Evolutionary conservation across 257 asterid genomes (phyloP), one percentile per base, ranked within the genome.

Genomic region (Phtheirospermum japonicum): DNA sequence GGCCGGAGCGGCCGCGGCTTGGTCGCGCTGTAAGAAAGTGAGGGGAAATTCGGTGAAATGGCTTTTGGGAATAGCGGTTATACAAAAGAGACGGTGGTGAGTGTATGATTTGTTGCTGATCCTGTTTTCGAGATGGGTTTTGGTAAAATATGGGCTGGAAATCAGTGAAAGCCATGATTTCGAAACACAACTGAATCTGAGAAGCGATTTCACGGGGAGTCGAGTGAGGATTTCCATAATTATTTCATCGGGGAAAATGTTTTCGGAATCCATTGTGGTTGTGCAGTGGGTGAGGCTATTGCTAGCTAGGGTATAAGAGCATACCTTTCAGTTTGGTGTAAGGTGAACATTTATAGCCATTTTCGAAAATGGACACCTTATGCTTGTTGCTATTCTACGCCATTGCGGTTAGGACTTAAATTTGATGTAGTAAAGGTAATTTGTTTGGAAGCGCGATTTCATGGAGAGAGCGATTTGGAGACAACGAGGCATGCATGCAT

Each of bases 141-240:
- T 46, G 57, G 30, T 62, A 17, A 62, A 62, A 43, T 18, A 3
- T 16, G 67, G 33, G 33, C 12, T 62, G 6, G 67, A 46, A 48
- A 62, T 45, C 14, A 26, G 6, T n/a, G 46, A 30, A 11, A 30
- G 57, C 67, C 57, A 62, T 14, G 57, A 12, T 62, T 62, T 62
- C 17, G 57, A 46, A 62, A 62, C 67, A 2, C 57, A 46, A 57
- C 10, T 62, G 57, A 31, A 62, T 62, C 45, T 62, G 32, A 13
- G 3, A 4, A 62, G 67, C 16, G 67, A 31, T 23, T 62, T 62
- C 45, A 31, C 66, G 2, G 57, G 66, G 57, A 61, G 66, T 30
- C 45, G 28, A 17, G 11, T 62, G 45, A 62, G 67, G 37, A 62
- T 62, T 9, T 62, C 67, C 8, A 31, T 20, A 7, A 62, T 33